Conservation (phyloP, 1,139 yeast genomes). For the Debaryomycetaceae sp. region DNA sequence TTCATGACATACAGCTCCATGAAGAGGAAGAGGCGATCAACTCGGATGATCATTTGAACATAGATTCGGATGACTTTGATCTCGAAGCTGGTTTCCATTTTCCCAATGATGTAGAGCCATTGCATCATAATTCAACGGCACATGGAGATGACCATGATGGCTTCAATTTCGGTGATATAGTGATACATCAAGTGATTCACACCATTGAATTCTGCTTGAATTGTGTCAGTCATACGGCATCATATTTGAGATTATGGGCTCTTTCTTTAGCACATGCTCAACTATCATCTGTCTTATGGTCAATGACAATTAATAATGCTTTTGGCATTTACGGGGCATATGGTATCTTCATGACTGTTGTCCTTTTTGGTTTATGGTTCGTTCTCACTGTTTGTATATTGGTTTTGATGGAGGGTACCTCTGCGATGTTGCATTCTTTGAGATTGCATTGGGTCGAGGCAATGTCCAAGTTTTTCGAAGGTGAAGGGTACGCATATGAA, state of each 20-base stretch:
- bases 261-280: constrained; percentile 96
- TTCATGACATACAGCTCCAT: constrained; percentile 30
- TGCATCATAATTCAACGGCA: constrained; percentile 26
- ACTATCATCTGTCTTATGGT: constrained; percentile 90
- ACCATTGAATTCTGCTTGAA: constrained; percentile 97
- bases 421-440: constrained; percentile 96
- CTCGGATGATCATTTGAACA: constrained; percentile 21
- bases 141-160: constrained; percentile 51
- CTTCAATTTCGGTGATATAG: constrained; percentile 80
- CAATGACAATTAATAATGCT: constrained; percentile 87
- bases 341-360: constrained; percentile 73
- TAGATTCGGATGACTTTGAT: constrained; percentile 21
- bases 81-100: constrained; percentile 30
- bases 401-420: constrained; percentile 97
- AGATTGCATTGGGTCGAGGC: constrained; percentile 99
- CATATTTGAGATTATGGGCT: constrained; percentile 96
- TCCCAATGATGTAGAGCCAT: constrained; percentile 49
- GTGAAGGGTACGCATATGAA: constrained; percentile 86
- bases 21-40: constrained; percentile 34
- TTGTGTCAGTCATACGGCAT: constrained; percentile 97
- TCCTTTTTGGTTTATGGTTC: constrained; percentile 93
- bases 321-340: constrained; percentile 61
- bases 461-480: constrained; percentile 96
- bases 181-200: constrained; percentile 97
- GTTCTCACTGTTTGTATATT: constrained; percentile 83